These are phyloP conservation scores for Pythium graminicola DNA, from an alignment of 352 stramenopile genomes.

Conservation along the genomic window DNA sequence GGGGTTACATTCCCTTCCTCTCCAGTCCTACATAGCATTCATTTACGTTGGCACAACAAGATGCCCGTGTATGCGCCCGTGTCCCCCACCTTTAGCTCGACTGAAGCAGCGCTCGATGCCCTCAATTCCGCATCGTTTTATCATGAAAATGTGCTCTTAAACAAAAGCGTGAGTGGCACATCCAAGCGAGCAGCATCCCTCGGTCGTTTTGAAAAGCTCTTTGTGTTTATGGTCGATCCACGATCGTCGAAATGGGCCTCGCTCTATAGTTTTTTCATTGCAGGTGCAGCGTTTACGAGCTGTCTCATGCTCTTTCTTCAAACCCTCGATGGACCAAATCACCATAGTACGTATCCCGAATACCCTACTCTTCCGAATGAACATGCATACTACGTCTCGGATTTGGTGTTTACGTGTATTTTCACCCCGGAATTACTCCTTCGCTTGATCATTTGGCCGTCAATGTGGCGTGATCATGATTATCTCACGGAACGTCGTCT, in stretches of 20 bases:
- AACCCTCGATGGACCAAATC: slow-evolving; percentile 69
- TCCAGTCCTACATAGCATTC: neutral
- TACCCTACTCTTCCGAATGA: slow-evolving; percentile 51
- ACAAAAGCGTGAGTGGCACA: slow-evolving; percentile 16
- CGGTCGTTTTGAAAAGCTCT: slow-evolving; percentile 51
- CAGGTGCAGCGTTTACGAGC: slow-evolving; percentile 51
- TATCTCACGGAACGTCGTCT: slow-evolving; percentile 58
- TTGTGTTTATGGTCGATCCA: slow-evolving; percentile 69
- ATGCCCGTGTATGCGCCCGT: slow-evolving; percentile 61
- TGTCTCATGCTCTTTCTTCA: slow-evolving; percentile 72
- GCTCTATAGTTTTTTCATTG: slow-evolving; percentile 73
- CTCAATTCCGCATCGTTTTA: slow-evolving; percentile 52
- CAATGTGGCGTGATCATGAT: slow-evolving; percentile 62
- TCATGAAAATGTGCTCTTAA: slow-evolving; percentile 30
- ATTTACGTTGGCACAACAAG: neutral
- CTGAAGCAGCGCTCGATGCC: slow-evolving; percentile 44
- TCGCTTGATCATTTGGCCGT: slow-evolving; percentile 66
- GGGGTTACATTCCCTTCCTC: neutral
- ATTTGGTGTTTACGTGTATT: slow-evolving; percentile 65
- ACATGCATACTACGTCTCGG: slow-evolving; percentile 47
- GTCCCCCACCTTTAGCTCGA: slow-evolving; percentile 52
- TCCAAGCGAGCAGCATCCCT: slow-evolving; percentile 31
- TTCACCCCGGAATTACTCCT: slow-evolving; percentile 68
- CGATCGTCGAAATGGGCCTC: slow-evolving; percentile 54
- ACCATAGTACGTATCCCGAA: slow-evolving; percentile 51